These are phyloP conservation scores for Salicornia ramosissima DNA, from an alignment of 148 eudicot species.

Conservation along the genomic window DNA sequence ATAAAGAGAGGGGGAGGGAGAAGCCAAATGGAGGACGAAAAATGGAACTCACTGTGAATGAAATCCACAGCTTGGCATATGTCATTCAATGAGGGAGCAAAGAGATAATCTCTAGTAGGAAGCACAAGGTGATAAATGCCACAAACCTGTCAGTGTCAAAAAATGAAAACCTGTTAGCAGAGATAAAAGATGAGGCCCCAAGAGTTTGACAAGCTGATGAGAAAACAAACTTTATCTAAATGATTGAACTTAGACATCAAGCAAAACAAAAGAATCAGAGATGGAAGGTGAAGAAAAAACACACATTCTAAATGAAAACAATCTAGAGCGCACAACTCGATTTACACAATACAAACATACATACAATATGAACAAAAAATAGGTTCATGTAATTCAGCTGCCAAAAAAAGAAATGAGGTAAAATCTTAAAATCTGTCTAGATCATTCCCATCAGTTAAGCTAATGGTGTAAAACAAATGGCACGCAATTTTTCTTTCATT, in stretches of 20 bases:
- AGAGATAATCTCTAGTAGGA: constrained; percentile 89
- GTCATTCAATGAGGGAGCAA: constrained; percentile 74
- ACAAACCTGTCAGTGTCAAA: constrained; percentile 49
- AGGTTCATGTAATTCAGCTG: no score
- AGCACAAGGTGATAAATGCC: constrained; percentile 82
- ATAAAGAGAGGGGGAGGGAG: background rate
- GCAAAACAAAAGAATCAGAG: background rate
- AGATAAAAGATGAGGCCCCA: background rate
- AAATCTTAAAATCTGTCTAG: background rate
- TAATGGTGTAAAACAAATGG: background rate
- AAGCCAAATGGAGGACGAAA: background rate
- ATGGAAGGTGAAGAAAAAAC: background rate
- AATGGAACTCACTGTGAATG: constrained; percentile 60
- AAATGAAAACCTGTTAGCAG: constrained; percentile 15
- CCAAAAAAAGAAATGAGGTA: background rate
- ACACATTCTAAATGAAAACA: background rate
- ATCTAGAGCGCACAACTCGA: no score
- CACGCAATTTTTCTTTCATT: background rate
- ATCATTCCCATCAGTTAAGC: background rate
- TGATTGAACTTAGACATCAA: background rate
- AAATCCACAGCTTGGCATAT: constrained; percentile 76
- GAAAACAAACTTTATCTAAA: background rate
- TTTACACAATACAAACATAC: no score
- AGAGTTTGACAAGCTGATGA: background rate
- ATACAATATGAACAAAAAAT: no score